Conservation (phyloP, 768 basidiomycete genomes). For the Naematelia encephala region DNA sequence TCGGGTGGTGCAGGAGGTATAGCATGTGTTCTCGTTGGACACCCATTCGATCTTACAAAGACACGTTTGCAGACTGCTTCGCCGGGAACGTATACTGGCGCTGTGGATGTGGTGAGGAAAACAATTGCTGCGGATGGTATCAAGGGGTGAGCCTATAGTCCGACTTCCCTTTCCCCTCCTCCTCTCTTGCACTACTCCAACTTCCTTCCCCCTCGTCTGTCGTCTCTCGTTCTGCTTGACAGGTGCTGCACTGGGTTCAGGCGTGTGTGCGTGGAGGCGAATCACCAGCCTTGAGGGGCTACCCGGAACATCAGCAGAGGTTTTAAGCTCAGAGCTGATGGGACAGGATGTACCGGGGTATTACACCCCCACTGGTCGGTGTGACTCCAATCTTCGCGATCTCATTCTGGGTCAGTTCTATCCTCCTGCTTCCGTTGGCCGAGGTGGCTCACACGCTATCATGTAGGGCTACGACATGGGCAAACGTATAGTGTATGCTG, state of each 20-base stretch:
- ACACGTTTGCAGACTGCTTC: constrained; percentile 79
- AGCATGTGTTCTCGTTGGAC: constrained; percentile 59
- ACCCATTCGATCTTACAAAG: constrained; percentile 90
- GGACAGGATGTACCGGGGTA: constrained; percentile 54
- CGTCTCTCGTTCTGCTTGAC: background rate
- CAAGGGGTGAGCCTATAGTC: constrained; percentile 66
- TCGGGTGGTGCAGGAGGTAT: constrained; percentile 80
- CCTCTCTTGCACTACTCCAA: background rate
- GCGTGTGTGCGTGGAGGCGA: too few relatives aligned
- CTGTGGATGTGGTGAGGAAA: constrained; percentile 88
- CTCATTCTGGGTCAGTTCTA: constrained; percentile 92
- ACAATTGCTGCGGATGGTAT: constrained; percentile 86
- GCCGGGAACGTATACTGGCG: constrained; percentile 83
- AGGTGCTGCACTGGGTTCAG: background rate
- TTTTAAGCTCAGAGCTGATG: constrained; percentile 5
- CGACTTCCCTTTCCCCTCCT: background rate
- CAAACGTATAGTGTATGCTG: constrained; percentile 72
- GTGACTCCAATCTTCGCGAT: constrained; percentile 98
- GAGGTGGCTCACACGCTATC: too few relatives aligned
- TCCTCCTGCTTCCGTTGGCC: too few relatives aligned
- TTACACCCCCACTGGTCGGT: constrained; percentile 87
- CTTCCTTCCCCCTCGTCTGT: background rate
- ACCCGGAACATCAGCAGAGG: too few relatives aligned
- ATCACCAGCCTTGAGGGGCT: too few relatives aligned
- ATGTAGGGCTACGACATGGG: constrained; percentile 90